phyloP scores from a whole-genome alignment of 129 eudicot genomes.

The Chrysanthemum seticuspe region DNA sequence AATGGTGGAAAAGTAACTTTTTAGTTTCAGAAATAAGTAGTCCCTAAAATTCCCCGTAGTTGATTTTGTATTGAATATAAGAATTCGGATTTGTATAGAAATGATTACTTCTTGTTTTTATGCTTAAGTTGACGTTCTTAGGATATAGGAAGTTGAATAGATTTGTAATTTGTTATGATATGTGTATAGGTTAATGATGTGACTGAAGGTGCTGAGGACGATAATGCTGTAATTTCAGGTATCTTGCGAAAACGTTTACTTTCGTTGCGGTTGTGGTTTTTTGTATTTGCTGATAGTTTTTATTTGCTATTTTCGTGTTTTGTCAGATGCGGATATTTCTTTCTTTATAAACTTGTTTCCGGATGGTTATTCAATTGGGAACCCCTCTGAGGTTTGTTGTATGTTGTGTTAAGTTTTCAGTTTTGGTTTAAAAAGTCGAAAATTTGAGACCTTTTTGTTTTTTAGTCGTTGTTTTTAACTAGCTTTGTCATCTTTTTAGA shows the following conservation, averaged over 20 bases:
- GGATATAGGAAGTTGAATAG: neutral
- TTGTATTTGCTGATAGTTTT: neutral
- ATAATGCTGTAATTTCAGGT: constrained; percentile 42
- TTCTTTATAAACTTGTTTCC: constrained; percentile 73
- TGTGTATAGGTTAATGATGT: constrained; percentile 37
- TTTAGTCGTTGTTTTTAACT: neutral
- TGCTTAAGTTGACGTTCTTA: neutral
- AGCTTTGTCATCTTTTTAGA: constrained; percentile 33
- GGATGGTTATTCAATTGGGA: constrained; percentile 80
- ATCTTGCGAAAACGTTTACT: constrained; percentile 24
- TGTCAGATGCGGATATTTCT: constrained; percentile 70
- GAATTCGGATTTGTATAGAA: neutral
- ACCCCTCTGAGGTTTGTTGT: constrained; percentile 71
- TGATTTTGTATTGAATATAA: constrained; percentile 3
- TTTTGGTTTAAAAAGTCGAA: neutral
- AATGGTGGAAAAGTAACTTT: too few relatives aligned
- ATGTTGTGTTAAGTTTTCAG: constrained; percentile 8
- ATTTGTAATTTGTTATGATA: constrained; percentile 4
- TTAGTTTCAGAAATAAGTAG: too few relatives aligned
- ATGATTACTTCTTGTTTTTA: neutral
- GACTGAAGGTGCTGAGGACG: constrained; percentile 30
- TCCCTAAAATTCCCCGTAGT: neutral
- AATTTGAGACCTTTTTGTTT: neutral
- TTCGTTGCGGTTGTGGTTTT: constrained; percentile 3
- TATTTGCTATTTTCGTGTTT: neutral